Percentiles rank a stretch among this genome's conserved stretches.
phyloP scores from a whole-genome alignment of 768 basidiomycete genomes.

The Tricholoma sp. region DNA sequence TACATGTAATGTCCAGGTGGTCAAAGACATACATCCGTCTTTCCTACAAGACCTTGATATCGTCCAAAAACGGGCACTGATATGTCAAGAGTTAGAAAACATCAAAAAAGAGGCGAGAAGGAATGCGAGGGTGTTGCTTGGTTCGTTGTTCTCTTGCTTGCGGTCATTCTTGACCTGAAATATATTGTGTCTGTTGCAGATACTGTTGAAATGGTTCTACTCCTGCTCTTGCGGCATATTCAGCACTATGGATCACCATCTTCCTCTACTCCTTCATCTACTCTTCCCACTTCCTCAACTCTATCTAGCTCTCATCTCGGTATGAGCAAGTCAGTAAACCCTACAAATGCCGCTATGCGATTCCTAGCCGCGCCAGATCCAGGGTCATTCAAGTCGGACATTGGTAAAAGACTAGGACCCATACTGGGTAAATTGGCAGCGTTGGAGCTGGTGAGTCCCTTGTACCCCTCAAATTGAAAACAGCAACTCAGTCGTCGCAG shows the following conservation, averaged over 20 bases:
- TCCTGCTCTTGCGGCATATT: slow-evolving; percentile 79
- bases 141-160: slow-evolving; percentile 30
- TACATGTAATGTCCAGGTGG: slow-evolving; percentile 32
- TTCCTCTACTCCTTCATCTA: slow-evolving; percentile 8
- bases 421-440: slow-evolving; percentile 48
- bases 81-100: slow-evolving; percentile 56
- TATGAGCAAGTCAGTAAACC: slow-evolving; percentile 28
- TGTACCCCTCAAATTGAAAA: background rate
- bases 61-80: slow-evolving; percentile 60
- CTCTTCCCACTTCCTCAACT: slow-evolving; percentile 5
- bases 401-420: slow-evolving; percentile 48
- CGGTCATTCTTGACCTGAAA: background rate
- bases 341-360: slow-evolving; percentile 47
- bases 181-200: slow-evolving; percentile 29
- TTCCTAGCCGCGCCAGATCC: slow-evolving; percentile 53
- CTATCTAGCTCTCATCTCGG: slow-evolving; percentile 13
- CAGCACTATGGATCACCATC: slow-evolving; percentile 48
- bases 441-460: slow-evolving; percentile 34
- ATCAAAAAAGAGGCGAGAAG: slow-evolving; percentile 33
- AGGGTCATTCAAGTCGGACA: slow-evolving; percentile 54
- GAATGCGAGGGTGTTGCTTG: slow-evolving; percentile 50
- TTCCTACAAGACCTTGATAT: slow-evolving; percentile 66
- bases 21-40: slow-evolving; percentile 43
- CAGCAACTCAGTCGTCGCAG: slow-evolving; percentile 21
- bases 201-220: slow-evolving; percentile 71